Base-by-base conservation (phyloP, 2,329 filamentous ascomycete genomes). In the Fusarium sp. region DNA sequence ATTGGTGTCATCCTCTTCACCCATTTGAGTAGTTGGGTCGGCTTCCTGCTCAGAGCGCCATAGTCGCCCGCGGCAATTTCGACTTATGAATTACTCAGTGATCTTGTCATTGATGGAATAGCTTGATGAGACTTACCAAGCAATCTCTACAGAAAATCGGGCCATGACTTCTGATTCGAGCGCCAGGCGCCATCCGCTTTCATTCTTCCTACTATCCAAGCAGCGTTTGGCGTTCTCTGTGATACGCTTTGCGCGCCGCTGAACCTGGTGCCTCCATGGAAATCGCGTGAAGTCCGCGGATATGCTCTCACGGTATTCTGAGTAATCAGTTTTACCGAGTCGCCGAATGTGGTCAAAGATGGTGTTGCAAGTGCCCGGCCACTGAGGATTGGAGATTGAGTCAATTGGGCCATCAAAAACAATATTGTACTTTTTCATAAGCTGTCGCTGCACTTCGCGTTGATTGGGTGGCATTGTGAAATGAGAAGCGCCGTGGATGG, bases 11-110 rank as follows among this genome's bases (percentile, higher is more conserved):
- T 12, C 18, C 10, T 20, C 18, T 3, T 38, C 18, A 18, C 4
- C 10, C 4, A 11, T 11, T 12, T 38, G 18, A 7, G 18, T 38
- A 9, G 4, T 12, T 20, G 36, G 18, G 9, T 20, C 18, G 9
- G 39, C 55, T 25, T 58, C 55, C 14, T 50, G 44, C 12, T 58
- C 55, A 9, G 55, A 59, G 3, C 55, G 55, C 55, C 55, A 59
- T n/a, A 50, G 55, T 0, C 55, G 55, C 4, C 54, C 42, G 7
- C 54, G 41, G 8, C 54, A 57, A 13, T 57, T 46, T 17, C 12
- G 31, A 27, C 54, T 56, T 12, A 27, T 27, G 6, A 27, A 27
- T 27, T 33, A 14, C 33, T 33, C 33, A 33, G 33, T 33, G 7
- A 33, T 14, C 33, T 14, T 33, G 33, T 18, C 11, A 15, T 7